Evolutionary conservation across 345 rosid species (phyloP), one percentile per base, ranked within the genome.

Genomic region (Euphorbia peplus): DNA sequence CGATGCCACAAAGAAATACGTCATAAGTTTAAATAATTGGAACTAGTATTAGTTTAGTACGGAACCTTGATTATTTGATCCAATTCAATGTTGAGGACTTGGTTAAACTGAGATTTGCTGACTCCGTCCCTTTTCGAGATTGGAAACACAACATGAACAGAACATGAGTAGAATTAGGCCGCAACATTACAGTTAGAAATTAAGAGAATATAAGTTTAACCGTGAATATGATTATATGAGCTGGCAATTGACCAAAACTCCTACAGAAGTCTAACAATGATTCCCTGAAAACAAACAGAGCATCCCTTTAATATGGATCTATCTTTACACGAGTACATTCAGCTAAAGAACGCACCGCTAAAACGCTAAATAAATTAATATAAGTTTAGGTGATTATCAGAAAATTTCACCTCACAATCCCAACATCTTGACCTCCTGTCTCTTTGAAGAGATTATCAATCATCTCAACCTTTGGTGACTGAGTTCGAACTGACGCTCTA

Each of bases 391-490:
- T 9, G 10, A 63, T 21, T 6, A 55, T 54, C 15, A 46, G 4
- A 18, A 0, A 37, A 9, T 35, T 26, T 42, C 59, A 75, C 78
- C 74, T 75, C 35, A 75, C 63, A 25, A 70, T 64, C 18, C 78
- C 78, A 35, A 28, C 55, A 25, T 70, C 78, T 4, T 58, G 47
- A 4, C n/a, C 47, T 29, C 32, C 61, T 4, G 44, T 8, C 24
- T 12, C 42, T 64, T 68, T 68, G 50, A 52, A 68, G 0, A 74
- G 64, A 47, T 64, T 44, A 51, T 68, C 77, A 10, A 74, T 56
- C 77, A 68, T 74, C 64, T 74, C 77, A 42, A 74, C 64, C 64
- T 74, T 74, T 12, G 77, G 73, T 16, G 73, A 74, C 47, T 74
- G 77, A 42, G 58, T 74, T 0, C 73, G 62, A 26, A 74, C 78